Conservation (phyloP, 495 filamentous ascomycete species). For the Letharia columbiana region DNA sequence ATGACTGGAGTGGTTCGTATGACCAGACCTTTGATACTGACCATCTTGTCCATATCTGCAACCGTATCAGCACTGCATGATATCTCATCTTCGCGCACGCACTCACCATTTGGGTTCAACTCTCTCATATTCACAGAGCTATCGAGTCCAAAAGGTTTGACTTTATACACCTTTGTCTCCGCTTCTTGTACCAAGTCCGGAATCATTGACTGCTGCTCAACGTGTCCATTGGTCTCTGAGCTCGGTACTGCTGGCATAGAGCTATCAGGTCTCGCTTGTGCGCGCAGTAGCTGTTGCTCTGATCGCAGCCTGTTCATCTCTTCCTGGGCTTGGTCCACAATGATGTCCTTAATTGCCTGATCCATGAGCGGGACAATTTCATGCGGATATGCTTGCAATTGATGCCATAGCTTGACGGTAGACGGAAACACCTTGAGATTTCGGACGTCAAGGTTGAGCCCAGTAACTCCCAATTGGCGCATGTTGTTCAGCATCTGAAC, state of each 20-base stretch:
- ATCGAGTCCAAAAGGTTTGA: conserved; percentile 85
- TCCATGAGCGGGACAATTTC: conserved; percentile 98
- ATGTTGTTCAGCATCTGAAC: conserved; percentile 82
- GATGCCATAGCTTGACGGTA: conserved; percentile 90
- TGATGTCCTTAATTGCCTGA: conserved; percentile 81
- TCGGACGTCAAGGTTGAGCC: conserved; percentile 77
- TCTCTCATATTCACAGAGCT: conserved; percentile 85
- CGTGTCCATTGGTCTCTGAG: conserved; percentile 53
- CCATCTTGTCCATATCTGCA: conserved; percentile 86
- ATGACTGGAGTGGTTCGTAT: conserved; percentile 95
- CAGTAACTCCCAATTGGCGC: conserved; percentile 71
- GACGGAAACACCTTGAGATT: conserved; percentile 91
- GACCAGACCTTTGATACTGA: conserved; percentile 92
- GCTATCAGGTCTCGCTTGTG: conserved; percentile 44
- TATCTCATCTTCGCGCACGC: background rate
- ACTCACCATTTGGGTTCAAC: conserved; percentile 71
- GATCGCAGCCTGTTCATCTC: conserved; percentile 64
- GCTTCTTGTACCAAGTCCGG: conserved; percentile 57
- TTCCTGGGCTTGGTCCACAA: conserved; percentile 79
- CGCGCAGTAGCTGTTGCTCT: conserved; percentile 41
- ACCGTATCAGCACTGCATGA: conserved; percentile 19
- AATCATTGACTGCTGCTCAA: conserved; percentile 35
- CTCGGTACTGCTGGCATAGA: conserved; percentile 68
- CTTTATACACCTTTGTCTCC: conserved; percentile 66
- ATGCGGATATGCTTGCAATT: conserved; percentile 81